Base-by-base conservation (phyloP, 2,329 filamentous ascomycete species). In the Penicillium sp. region DNA sequence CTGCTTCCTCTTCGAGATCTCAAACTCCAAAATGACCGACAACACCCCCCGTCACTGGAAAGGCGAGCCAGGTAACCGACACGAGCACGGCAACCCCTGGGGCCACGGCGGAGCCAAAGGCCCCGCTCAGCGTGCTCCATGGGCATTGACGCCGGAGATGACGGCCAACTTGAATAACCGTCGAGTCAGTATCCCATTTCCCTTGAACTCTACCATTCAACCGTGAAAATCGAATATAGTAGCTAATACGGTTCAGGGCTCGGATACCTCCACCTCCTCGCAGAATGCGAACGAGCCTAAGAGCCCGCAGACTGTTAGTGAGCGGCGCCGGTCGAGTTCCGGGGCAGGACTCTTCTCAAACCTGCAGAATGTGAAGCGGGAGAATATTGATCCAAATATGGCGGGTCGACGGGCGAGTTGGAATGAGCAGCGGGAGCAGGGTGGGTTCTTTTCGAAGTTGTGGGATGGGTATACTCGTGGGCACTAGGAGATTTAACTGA, bases 281-380 rank as follows among this genome's bases (percentile, higher is more conserved):
- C 23, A 31, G 18, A 49, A 34, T 15, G 42, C 29, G 15, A 42
- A 31, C n/a, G 26, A 47, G n/a, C 42, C 44, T 9, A 36, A 38
- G 15, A 24, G 46, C 29, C 47, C 61, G 3, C 29, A 31, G n/a
- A n/a, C 43, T 3, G 44, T 58, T 26, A 56, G 50, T 6, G 66
- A 70, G 21, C 59, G 67, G 26, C 62, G 67, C 49, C 63, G 66
- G 52, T 65, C 64, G 28, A 65, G 68, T 42, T 62, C 63, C n/a
- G 55, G 55, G 16, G 52, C 42, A 1, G 54, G 43, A 3, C 56
- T 70, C 2, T 68, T 68, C 45, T 57, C 59, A 21, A 70, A 71
- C 28, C 65, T 79, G 54, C 70, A 71, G 5, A 69, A 66, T 26
- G 75, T 77, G 63, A 80, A 80, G 57, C 70, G 77, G 10, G 71